Conservation (phyloP, 164 flowering plant genomes). For the Vitis rupestris region DNA sequence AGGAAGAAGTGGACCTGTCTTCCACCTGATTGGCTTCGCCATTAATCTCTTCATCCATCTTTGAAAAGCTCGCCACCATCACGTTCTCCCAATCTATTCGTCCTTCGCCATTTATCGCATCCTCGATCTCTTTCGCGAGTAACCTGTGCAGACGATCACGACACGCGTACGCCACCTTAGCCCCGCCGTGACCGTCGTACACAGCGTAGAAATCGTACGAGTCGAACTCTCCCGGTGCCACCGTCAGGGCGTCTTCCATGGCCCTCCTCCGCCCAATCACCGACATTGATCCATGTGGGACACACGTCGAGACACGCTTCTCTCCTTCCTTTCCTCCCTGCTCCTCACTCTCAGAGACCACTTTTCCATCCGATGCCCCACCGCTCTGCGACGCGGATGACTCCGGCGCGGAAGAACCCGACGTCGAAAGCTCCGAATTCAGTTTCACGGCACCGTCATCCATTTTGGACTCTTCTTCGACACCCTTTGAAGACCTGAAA, state of each 20-base stretch:
- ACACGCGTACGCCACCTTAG: constrained; percentile 20
- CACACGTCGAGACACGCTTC: background rate
- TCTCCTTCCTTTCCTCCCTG: background rate
- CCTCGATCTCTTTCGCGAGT: constrained; percentile 16
- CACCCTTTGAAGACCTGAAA: background rate
- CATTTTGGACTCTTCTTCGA: background rate
- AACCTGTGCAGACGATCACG: constrained; percentile 27
- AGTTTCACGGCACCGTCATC: background rate
- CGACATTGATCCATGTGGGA: constrained; percentile 27
- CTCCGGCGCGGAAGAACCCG: background rate
- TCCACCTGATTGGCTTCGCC: background rate
- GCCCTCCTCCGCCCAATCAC: constrained; percentile 36
- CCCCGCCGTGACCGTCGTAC: constrained; percentile 38
- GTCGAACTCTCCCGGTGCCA: constrained; percentile 9
- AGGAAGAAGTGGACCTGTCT: background rate
- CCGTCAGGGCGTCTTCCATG: constrained; percentile 39
- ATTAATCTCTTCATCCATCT: constrained; percentile 32
- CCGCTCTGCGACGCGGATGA: background rate
- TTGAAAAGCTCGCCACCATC: constrained; percentile 25
- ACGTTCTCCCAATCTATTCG: constrained; percentile 25
- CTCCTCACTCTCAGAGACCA: background rate
- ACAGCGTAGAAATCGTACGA: constrained; percentile 29
- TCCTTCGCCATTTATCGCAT: background rate
- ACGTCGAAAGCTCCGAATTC: too few relatives aligned
- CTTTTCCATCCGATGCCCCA: background rate